Base-by-base conservation (phyloP, 1,139 yeast genomes). In the Nadsonia commutata region DNA sequence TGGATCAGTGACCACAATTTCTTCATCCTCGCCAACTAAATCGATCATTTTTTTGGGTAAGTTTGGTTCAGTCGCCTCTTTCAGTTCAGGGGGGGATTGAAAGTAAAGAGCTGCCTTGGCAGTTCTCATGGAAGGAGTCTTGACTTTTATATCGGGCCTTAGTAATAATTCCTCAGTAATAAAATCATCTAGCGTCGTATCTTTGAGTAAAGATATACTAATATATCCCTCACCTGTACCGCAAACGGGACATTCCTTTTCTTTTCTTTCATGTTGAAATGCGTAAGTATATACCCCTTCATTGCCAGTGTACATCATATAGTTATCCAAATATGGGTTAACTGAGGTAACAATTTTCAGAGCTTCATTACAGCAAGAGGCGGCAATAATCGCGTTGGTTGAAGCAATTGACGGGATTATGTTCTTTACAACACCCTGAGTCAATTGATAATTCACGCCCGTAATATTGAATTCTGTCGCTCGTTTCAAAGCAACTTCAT, bases 401-500 rank as follows among this genome's bases (percentile, higher is more conserved):
- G 95, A 80, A 1, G 96, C 95, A 45, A 88, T 83, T 1, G 96
- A 90, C 0, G 98, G 98, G 20, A 90, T 81, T 49, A 90, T 86
- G 54, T 81, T 81, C 60, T 90, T 90, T 42, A 86, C 86, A 40
- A 90, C 94, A 0, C 97, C 97, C 45, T 84, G 70, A 0, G 94
- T 79, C 44, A 82, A 68, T 43, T 71, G 66, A 48, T 74, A 71
- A 0, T 93, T 80, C 16, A 90, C 84, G 0, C 93, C 90, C 1
- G 56, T 46, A 40, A 90, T 90, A 3, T 72, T 70, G 56, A 78
- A 85, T 48, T 69, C 61, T 1, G 58, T 42, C 0, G 96, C 95
- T 44, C 97, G 65, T 13, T 54, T 52, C 17, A 59, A 50, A 1
- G 95, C 78, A 16, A 67, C 57, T 13, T 70, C 62, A 52, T 68